These are phyloP conservation scores for Torulaspora pretoriensis DNA, from an alignment of 1,139 yeast genomes.

Conservation along the genomic window DNA sequence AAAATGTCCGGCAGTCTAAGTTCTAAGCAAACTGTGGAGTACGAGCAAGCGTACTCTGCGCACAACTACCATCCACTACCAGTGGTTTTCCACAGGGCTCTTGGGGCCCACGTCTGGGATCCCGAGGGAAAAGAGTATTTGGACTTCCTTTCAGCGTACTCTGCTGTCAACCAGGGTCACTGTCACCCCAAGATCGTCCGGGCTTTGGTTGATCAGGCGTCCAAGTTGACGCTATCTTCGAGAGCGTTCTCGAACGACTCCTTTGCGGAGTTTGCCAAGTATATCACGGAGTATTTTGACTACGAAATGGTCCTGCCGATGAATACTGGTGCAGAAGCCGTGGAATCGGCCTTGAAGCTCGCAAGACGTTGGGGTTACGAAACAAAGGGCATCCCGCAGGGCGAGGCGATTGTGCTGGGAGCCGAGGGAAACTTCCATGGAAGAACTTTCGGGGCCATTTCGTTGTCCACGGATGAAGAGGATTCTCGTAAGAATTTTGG, in stretches of 20 bases:
- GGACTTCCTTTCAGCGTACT: slow-evolving; percentile 88
- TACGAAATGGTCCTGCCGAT: slow-evolving; percentile 94
- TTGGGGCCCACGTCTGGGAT: slow-evolving; percentile 96
- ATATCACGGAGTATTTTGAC: slow-evolving; percentile 79
- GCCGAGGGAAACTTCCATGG: slow-evolving; percentile 94
- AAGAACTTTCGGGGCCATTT: slow-evolving; percentile 89
- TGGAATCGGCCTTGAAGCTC: slow-evolving; percentile 87
- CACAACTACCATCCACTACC: slow-evolving; percentile 97
- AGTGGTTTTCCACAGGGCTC: slow-evolving; percentile 81
- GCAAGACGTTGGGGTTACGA: slow-evolving; percentile 98
- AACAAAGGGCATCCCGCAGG: slow-evolving; percentile 75
- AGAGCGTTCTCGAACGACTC: slow-evolving; percentile 91
- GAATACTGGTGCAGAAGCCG: slow-evolving; percentile 99
- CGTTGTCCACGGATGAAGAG: slow-evolving; percentile 87
- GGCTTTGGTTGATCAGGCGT: slow-evolving; percentile 86
- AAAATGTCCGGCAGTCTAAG: slow-evolving; percentile 42
- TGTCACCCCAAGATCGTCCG: slow-evolving; percentile 89
- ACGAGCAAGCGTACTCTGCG: slow-evolving; percentile 82
- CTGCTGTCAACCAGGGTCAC: slow-evolving; percentile 98
- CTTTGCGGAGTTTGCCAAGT: slow-evolving; percentile 84
- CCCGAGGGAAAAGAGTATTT: slow-evolving; percentile 88
- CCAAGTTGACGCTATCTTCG: slow-evolving; percentile 76
- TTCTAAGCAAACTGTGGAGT: slow-evolving; percentile 60
- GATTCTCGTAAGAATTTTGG: slow-evolving; percentile 89
- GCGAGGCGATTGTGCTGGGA: slow-evolving; percentile 82